Evolutionary conservation across 169 alveolate species (phyloP), one percentile per base, ranked within the genome.

Genomic region (Cryptosporidium felis): DNA sequence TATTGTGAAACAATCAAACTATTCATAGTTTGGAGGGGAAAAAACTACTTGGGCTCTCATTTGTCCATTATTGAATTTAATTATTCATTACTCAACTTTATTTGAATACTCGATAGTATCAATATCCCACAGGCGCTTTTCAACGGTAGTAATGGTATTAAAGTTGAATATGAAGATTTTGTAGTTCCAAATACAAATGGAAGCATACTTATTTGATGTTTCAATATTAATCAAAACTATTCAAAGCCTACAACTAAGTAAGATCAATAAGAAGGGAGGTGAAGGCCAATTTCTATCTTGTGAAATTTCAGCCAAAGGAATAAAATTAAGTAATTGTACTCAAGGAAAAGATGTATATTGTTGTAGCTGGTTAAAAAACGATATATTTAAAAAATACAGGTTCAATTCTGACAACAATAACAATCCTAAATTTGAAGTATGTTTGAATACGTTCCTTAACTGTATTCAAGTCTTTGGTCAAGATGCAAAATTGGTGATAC

Each of bases 221-320:
- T 67, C 51, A 10, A 26, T 56, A 21, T 58, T 74, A 10, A 49
- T 74, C n/a, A 74, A 74, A 38, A 45, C 85, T 4, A 74, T 74
- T 21, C 85, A 74, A 23, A 74, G 85, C 38, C 53, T 74, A 14
- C 85, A 74, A 30, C 65, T 74, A 36, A 74, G 58, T 40, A 74
- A 56, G 56, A 47, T 38, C 41, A 74, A 47, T 63, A 66, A 56
- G 41, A 74, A 36, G 56, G 38, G 28, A 38, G 40, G 46, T 1
- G 85, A 74, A 41, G 85, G 74, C 3, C 85, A 74, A 53, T 53
- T 74, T 74, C 34, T 74, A 53, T 36, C 85, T 12, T 74, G 85
- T n/a, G 41, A 26, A 4, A 21, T 74, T 38, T 74, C 85, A n/a
- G 0, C 66, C 2, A 38, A 32, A 32, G 85, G 85, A 5, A 74